phyloP scores from a whole-genome alignment of 2,329 filamentous ascomycete genomes.

The Xenosphaeropsis pyriputrescens region DNA sequence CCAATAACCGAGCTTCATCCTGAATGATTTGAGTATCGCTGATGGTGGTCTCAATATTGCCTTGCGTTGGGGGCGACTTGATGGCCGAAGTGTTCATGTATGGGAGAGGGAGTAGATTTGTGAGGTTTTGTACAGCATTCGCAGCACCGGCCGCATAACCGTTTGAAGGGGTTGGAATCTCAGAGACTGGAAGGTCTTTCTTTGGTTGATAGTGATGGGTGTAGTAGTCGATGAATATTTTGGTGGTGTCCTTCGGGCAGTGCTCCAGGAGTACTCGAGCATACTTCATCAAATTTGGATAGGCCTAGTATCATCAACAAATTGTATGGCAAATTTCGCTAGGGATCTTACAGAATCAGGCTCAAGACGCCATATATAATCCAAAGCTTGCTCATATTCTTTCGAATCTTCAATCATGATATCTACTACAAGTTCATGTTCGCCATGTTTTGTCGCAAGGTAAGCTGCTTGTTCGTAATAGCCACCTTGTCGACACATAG shows the following conservation, averaged over 20 bases:
- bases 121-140: conserved; percentile 73
- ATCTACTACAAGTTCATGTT: conserved; percentile 87
- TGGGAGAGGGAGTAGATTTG: conserved; percentile 68
- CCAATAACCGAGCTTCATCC: conserved; percentile 22
- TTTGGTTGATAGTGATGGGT: conserved; percentile 70
- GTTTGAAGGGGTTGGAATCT: conserved; percentile 7
- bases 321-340: background rate
- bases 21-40: conserved; percentile 36
- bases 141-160: conserved; percentile 34
- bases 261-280: conserved; percentile 81
- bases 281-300: conserved; percentile 86
- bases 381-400: conserved; percentile 72
- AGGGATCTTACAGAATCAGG: conserved; percentile 48
- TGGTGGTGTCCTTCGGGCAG: conserved; percentile 67
- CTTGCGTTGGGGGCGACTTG: conserved; percentile 34
- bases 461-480: conserved; percentile 97
- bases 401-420: conserved; percentile 94
- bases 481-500: conserved; percentile 92
- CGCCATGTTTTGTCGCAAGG: conserved; percentile 83
- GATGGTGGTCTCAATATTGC: conserved; percentile 33
- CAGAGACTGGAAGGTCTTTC: conserved; percentile 31
- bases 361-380: conserved; percentile 82
- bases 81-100: conserved; percentile 59
- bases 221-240: conserved; percentile 89
- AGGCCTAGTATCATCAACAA: conserved; percentile 39